Evolutionary conservation across 2,329 filamentous ascomycete species (phyloP).

Genomic region (Aureobasidium zeae): DNA sequence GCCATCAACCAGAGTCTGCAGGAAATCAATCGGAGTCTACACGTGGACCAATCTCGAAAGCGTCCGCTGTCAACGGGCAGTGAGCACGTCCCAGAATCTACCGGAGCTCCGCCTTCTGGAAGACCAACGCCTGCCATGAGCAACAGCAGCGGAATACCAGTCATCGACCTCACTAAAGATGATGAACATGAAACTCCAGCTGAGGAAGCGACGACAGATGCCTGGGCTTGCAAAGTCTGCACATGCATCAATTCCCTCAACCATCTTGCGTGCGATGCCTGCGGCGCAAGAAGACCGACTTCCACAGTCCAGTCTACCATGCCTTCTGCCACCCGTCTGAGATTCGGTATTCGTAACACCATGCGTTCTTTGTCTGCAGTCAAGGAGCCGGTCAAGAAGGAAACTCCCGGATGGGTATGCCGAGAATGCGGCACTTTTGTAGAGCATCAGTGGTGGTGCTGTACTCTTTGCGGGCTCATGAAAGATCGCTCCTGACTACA

Average conservation of each 20-base stretch:
- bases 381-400: background rate
- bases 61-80: slow-evolving; percentile 7
- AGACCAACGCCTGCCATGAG: background rate
- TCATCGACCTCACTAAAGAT: slow-evolving; percentile 9
- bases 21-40: slow-evolving; percentile 27
- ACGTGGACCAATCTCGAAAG: slow-evolving; percentile 1
- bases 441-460: slow-evolving; percentile 58
- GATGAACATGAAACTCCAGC: background rate
- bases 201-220: background rate
- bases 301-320: slow-evolving; percentile 19
- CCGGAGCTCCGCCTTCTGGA: background rate
- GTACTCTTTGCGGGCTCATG: slow-evolving; percentile 50
- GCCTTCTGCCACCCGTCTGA: slow-evolving; percentile 18
- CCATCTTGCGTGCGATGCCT: slow-evolving; percentile 53
- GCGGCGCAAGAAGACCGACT: slow-evolving; percentile 46
- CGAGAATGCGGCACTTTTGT: slow-evolving; percentile 50
- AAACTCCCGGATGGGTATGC: slow-evolving; percentile 49
- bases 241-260: slow-evolving; percentile 53
- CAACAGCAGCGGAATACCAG: background rate
- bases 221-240: slow-evolving; percentile 52
- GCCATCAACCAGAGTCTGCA: too few species aligned
- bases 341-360: too few species aligned
- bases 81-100: background rate
- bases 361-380: slow-evolving; percentile 7
- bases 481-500: slow-evolving; percentile 45